Evolutionary conservation across 1,139 yeast species (phyloP).

Genomic region (Debaryomycetaceae sp.): DNA sequence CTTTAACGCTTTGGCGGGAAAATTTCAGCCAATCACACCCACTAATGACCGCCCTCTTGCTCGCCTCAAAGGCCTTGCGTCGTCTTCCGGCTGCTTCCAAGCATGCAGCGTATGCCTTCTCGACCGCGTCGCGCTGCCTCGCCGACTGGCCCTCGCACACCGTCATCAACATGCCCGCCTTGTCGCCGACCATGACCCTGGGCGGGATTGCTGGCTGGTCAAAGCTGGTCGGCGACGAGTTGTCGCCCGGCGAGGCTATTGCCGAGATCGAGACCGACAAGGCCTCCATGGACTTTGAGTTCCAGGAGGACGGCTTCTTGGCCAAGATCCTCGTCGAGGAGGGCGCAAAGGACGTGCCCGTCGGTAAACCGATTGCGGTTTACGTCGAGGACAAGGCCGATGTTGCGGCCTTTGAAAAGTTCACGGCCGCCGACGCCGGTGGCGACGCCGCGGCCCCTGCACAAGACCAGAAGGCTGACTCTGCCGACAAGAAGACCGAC

Average conservation of each 20-base stretch:
- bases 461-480: conserved; percentile 15
- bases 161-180: conserved; percentile 80
- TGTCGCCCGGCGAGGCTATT: conserved; percentile 83
- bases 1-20: no score
- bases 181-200: conserved; percentile 97
- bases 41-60: no score
- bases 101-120: no score
- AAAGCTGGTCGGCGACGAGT: conserved; percentile 78
- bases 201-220: conserved; percentile 88
- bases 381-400: conserved; percentile 82
- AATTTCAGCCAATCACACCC: no score
- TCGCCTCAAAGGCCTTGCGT: no score
- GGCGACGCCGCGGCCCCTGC: conserved; percentile 33
- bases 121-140: no score
- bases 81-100: no score
- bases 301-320: conserved; percentile 94
- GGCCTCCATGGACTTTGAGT: conserved; percentile 98
- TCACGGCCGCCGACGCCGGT: conserved; percentile 79
- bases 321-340: conserved; percentile 83
- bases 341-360: conserved; percentile 85
- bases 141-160: no score
- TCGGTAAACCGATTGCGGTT: conserved; percentile 93
- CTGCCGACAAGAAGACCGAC: conserved; percentile 22
- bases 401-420: conserved; percentile 78
- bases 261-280: conserved; percentile 98